These are phyloP conservation scores for Perkinsus olseni DNA, from an alignment of 169 alveolate genomes.

Conservation along the genomic window DNA sequence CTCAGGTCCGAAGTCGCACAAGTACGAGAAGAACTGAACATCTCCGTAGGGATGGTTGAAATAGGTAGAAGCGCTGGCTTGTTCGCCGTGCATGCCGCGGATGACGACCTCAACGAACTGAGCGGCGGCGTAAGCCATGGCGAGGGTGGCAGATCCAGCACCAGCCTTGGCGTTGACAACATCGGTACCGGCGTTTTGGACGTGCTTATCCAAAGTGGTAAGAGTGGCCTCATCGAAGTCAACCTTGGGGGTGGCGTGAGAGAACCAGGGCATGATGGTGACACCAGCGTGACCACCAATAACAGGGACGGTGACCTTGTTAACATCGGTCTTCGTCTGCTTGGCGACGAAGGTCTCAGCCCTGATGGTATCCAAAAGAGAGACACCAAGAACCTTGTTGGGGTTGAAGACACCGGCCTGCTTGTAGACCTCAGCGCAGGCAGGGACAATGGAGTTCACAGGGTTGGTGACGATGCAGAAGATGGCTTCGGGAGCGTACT, in stretches of 20 bases:
- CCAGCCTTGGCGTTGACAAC: slow-evolving; percentile 26
- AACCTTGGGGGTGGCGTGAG: slow-evolving; percentile 16
- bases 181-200: slow-evolving; percentile 34
- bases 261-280: slow-evolving; percentile 32
- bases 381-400: slow-evolving; percentile 27
- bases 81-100: slow-evolving; percentile 17
- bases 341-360: slow-evolving; percentile 33
- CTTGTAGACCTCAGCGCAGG: slow-evolving; percentile 27
- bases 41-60: slow-evolving; percentile 18
- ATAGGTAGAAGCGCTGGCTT: slow-evolving; percentile 18
- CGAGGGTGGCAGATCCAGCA: slow-evolving; percentile 30
- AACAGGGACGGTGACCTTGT: slow-evolving; percentile 19
- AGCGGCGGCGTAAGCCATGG: slow-evolving; percentile 37
- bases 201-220: slow-evolving; percentile 16
- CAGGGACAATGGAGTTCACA: slow-evolving; percentile 45
- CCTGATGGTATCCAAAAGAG: slow-evolving; percentile 27
- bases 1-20: slow-evolving; percentile 1
- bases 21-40: neutral
- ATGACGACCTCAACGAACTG: slow-evolving; percentile 22
- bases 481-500: slow-evolving; percentile 47
- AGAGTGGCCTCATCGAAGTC: slow-evolving; percentile 3
- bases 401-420: slow-evolving; percentile 27
- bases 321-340: slow-evolving; percentile 7
- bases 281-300: slow-evolving; percentile 32
- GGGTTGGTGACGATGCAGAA: slow-evolving; percentile 54